Base-by-base conservation (phyloP, 2,329 filamentous ascomycete species). In the Cladophialophora bantiana region DNA sequence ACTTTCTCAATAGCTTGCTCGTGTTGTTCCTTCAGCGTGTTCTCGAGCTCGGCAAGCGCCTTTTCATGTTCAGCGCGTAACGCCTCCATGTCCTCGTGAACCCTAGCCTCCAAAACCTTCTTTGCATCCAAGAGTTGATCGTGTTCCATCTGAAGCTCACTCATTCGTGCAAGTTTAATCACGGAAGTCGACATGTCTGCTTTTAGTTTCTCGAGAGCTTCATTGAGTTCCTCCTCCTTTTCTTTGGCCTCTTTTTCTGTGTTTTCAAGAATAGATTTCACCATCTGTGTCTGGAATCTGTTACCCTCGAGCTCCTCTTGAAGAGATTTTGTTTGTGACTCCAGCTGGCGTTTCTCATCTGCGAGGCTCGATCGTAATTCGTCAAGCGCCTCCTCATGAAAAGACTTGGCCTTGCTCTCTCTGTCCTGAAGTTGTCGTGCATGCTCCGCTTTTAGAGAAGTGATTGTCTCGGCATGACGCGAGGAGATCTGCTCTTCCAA, bases 311-410 rank as follows among this genome's bases (percentile, higher is more conserved):
- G 54, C 45, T 71, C 74, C 12, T 75, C 72, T 61, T 78, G 75
- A 10, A 77, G 75, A 7, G 77, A 75, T 36, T 71, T 75, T 18
- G 71, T 71, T 38, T 74, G 74, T 12, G 79, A 75, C 38, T 80
- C 77, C n/a, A 76, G 65, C 36, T 74, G 74, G 35, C 74, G 75
- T 48, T 75, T 76, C 13, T 75, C 73, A 59, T 78, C 76, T 10
- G 62, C 64, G 5, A 79, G 72, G 20, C 36, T 59, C 45, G 67
- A 58, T 18, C 59, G 59, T 38, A 65, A 20, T n/a, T 69, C 65
- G 31, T 67, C 62, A 3, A 68, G 56, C 3, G 69, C 65, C 35
- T 63, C 34, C 9, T 68, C 65, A 7, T 59, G 61, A 32, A 7
- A 40, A 4, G 55, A 50, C 18, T 68, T 57, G 9, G 59, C 35